Percentiles rank a stretch among this genome's conserved stretches.
Evolutionary conservation across 148 eudicot genomes (phyloP).

Genomic region (Polygonum maritimum): DNA sequence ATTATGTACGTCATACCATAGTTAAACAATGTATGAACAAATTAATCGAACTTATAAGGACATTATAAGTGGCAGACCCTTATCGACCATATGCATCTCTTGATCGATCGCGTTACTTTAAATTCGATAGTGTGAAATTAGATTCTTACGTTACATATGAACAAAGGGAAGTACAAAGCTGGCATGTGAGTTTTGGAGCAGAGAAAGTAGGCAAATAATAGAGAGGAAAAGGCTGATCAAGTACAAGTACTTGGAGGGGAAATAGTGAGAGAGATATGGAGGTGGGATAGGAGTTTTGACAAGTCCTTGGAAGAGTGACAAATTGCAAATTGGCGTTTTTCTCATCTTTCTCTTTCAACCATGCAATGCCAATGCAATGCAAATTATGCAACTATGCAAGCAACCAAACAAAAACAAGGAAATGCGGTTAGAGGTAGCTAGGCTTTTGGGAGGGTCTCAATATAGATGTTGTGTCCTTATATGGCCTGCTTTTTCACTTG

Average conservation of each 20-base stretch:
- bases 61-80: not conserved
- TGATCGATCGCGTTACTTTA: not conserved
- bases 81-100: not conserved
- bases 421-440: not conserved
- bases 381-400: too few relatives aligned
- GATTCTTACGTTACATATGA: not conserved
- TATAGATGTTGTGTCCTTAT: not conserved
- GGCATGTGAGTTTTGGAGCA: constrained; percentile 6
- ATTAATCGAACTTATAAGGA: too few relatives aligned
- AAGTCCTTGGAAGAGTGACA: constrained; percentile 3
- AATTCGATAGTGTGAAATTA: not conserved
- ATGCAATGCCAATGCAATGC: not conserved
- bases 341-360: not conserved
- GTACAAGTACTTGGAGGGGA: not conserved
- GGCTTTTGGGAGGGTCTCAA: constrained; percentile 1
- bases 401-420: not conserved
- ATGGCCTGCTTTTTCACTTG: not conserved
- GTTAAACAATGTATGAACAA: not conserved
- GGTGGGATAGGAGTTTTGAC: not conserved
- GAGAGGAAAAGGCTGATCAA: not conserved
- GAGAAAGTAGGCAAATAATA: not conserved
- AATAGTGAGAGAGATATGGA: not conserved
- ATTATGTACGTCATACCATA: too few relatives aligned
- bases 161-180: not conserved
- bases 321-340: not conserved